These are phyloP conservation scores for Fraxinus velutina DNA, from an alignment of 305 asterid species.

Conservation along the genomic window DNA sequence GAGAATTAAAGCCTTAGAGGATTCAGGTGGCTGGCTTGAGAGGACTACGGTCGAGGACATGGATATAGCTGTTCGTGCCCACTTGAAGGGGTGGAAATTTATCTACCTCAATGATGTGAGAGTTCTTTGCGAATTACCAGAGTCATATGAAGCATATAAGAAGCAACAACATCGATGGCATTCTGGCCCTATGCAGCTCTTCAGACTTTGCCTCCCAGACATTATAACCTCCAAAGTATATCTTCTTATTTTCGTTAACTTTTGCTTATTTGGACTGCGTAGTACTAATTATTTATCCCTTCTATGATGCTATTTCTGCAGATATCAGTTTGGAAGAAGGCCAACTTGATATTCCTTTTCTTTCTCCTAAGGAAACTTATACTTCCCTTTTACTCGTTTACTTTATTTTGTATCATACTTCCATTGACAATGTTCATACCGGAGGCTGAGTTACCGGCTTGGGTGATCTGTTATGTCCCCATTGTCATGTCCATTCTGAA, in stretches of 20 bases:
- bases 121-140: slow-evolving; percentile 84
- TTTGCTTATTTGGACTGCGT: background rate
- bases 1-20: slow-evolving; percentile 93
- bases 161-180: slow-evolving; percentile 99
- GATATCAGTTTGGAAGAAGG: slow-evolving; percentile 82
- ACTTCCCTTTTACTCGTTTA: slow-evolving; percentile 89
- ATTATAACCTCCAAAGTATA: slow-evolving; percentile 70
- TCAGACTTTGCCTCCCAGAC: slow-evolving; percentile 72
- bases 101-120: slow-evolving; percentile 67
- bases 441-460: slow-evolving; percentile 76
- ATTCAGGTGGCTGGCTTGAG: slow-evolving; percentile 96
- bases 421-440: slow-evolving; percentile 95
- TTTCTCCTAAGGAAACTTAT: slow-evolving; percentile 83
- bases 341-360: slow-evolving; percentile 82
- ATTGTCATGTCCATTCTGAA: slow-evolving; percentile 74
- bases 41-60: slow-evolving; percentile 95
- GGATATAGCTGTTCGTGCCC: slow-evolving; percentile 96
- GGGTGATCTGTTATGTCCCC: slow-evolving; percentile 95
- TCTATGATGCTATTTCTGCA: slow-evolving; percentile 33
- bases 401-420: slow-evolving; percentile 83
- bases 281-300: background rate
- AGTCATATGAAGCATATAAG: slow-evolving; percentile 89
- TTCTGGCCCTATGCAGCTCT: slow-evolving; percentile 99
- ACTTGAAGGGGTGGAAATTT: slow-evolving; percentile 82
- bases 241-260: background rate